Conservation (phyloP, 805 yeast species). For the Spathaspora sp. region DNA sequence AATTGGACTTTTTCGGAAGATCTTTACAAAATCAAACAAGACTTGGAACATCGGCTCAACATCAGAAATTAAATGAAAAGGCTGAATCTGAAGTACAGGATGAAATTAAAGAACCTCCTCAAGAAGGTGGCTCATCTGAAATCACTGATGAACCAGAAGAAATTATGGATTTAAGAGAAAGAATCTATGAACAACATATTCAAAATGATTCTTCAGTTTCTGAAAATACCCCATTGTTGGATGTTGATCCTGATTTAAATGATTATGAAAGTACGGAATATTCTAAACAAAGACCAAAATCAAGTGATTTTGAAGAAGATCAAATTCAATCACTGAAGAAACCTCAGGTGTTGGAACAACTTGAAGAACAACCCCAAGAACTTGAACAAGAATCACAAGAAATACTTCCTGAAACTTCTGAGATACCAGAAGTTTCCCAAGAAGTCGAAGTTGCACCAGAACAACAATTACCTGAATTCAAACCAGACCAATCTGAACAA, state of each 20-base stretch:
- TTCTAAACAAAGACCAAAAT: conserved; percentile 1
- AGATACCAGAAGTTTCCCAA: not conserved
- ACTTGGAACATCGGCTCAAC: conserved; percentile 28
- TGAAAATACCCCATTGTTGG: conserved; percentile 8
- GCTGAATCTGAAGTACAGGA: conserved; percentile 8
- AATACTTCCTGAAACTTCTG: not conserved
- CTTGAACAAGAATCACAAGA: not conserved
- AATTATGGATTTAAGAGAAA: conserved; percentile 29
- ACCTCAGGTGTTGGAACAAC: not conserved
- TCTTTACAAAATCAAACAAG: conserved; percentile 16
- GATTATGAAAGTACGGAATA: conserved; percentile 2
- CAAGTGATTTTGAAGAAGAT: conserved; percentile 2
- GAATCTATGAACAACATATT: conserved; percentile 26
- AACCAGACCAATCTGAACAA: not conserved
- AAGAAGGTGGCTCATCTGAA: conserved; percentile 9
- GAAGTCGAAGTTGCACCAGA: not conserved
- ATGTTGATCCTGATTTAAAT: not conserved
- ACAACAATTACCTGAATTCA: not conserved
- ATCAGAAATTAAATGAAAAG: conserved; percentile 9
- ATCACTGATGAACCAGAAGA: conserved; percentile 33
- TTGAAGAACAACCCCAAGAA: not conserved
- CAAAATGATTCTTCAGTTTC: conserved; percentile 2
- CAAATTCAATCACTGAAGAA: not conserved
- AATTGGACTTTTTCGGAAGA: conserved; percentile 59
- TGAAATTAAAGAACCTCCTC: conserved; percentile 5